A percentile compares a stretch with the other conserved stretches of the same genome.
phyloP scores from a whole-genome alignment of 2,329 filamentous ascomycete genomes.

The Teratosphaeria nubilosa region DNA sequence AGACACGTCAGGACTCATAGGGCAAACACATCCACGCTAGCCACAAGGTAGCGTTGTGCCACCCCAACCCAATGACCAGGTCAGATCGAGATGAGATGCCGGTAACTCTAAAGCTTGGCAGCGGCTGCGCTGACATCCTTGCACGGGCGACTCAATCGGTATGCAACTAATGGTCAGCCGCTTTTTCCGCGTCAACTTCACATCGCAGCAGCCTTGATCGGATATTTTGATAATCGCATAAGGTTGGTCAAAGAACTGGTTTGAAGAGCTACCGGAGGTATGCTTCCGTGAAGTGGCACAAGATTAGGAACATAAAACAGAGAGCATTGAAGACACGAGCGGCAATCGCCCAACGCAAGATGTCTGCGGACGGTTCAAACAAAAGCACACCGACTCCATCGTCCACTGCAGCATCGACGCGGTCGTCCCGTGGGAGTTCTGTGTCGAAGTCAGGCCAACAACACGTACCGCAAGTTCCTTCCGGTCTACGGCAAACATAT shows the following conservation, averaged over 20 bases:
- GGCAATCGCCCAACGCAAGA: background rate
- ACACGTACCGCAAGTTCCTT: constrained; percentile 21
- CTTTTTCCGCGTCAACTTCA: background rate
- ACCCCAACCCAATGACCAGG: background rate
- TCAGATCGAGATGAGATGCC: background rate
- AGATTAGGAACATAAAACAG: background rate
- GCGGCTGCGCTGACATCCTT: background rate
- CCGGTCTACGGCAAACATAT: constrained; percentile 31
- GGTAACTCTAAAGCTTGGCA: too few species aligned
- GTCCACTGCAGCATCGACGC: background rate
- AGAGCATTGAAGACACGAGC: background rate
- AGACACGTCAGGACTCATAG: too few species aligned
- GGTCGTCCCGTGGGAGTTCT: background rate
- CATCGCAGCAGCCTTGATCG: background rate
- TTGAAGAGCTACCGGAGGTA: too few species aligned
- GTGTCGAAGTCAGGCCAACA: constrained; percentile 5
- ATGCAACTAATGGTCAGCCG: background rate
- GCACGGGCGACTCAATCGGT: background rate
- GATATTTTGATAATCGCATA: background rate
- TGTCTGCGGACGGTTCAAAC: background rate
- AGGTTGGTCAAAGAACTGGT: background rate
- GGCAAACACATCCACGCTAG: background rate
- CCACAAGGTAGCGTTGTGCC: background rate
- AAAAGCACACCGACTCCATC: background rate
- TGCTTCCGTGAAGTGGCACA: background rate